A percentile compares a stretch with the other conserved stretches of the same genome.
phyloP scores from a whole-genome alignment of 2,329 filamentous ascomycete species.

The Penicillium sp. region DNA sequence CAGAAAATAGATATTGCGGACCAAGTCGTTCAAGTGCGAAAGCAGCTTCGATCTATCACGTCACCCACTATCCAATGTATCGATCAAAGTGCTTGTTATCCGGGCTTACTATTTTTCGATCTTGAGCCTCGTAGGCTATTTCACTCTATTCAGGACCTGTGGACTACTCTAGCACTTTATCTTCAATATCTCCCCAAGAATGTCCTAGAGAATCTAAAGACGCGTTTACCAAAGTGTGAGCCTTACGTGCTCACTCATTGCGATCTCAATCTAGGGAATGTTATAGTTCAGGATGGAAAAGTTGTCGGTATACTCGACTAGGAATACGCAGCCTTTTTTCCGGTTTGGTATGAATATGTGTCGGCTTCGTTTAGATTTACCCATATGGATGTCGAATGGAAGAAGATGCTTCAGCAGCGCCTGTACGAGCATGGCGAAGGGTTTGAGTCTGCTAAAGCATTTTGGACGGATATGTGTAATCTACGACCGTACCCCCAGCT shows the following conservation, averaged over 20 bases:
- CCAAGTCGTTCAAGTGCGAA: constrained; percentile 11
- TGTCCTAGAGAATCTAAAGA: constrained; percentile 8
- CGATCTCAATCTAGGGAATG: constrained; percentile 8
- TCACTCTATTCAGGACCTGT: constrained; percentile 12
- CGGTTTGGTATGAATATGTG: constrained; percentile 34
- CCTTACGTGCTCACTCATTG: constrained; percentile 9
- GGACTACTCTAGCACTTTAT: constrained; percentile 3
- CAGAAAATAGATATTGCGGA: constrained; percentile 12
- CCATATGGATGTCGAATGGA: constrained; percentile 21
- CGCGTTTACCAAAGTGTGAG: constrained; percentile 12
- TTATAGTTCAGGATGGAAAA: constrained; percentile 13
- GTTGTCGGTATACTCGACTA: constrained; percentile 28
- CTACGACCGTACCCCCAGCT: constrained; percentile 17
- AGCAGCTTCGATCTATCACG: constrained; percentile 11
- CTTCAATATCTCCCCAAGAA: constrained; percentile 7
- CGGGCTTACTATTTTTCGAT: constrained; percentile 7
- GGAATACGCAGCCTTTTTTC: constrained; percentile 30
- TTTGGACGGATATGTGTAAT: constrained; percentile 20
- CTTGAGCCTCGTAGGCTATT: constrained; percentile 9
- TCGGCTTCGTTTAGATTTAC: constrained; percentile 17
- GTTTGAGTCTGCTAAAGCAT: constrained; percentile 16
- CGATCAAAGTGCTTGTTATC: constrained; percentile 13
- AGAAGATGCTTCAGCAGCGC: constrained; percentile 17
- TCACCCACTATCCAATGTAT: constrained; percentile 12
- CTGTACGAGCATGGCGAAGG: constrained; percentile 13